phyloP scores from a whole-genome alignment of 345 rosid species.

The Cardamine chenopodiifolia region DNA sequence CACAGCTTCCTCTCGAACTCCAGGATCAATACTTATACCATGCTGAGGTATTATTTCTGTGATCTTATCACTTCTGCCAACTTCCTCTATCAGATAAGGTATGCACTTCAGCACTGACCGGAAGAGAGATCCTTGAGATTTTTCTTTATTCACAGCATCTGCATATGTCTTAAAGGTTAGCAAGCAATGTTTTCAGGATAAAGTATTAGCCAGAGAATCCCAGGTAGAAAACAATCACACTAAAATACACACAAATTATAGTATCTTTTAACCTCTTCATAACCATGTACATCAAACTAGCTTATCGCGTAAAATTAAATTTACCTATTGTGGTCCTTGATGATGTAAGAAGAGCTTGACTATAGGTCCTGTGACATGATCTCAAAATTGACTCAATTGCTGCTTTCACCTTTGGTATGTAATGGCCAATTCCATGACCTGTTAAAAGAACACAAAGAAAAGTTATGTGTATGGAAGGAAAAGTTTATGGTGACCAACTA shows the following conservation, averaged over 20 bases:
- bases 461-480: slow-evolving; percentile 12
- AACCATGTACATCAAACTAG: slow-evolving; percentile 15
- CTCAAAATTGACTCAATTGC: slow-evolving; percentile 94
- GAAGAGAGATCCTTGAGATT: slow-evolving; percentile 94
- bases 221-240: slow-evolving; percentile 5
- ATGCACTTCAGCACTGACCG: slow-evolving; percentile 94
- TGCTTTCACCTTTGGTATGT: slow-evolving; percentile 96
- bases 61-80: slow-evolving; percentile 94
- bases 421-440: slow-evolving; percentile 88
- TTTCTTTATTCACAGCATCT: slow-evolving; percentile 97
- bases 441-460: slow-evolving; percentile 44
- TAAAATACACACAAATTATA: slow-evolving; percentile 2
- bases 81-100: slow-evolving; percentile 96
- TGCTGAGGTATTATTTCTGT: slow-evolving; percentile 98
- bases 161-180: slow-evolving; percentile 40
- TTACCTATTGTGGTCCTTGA: slow-evolving; percentile 87
- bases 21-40: slow-evolving; percentile 97
- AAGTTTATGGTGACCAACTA: slow-evolving; percentile 12
- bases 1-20: slow-evolving; percentile 99
- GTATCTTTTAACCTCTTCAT: slow-evolving; percentile 10
- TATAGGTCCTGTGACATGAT: slow-evolving; percentile 80
- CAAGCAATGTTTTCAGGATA: slow-evolving; percentile 18
- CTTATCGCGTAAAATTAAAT: slow-evolving; percentile 17
- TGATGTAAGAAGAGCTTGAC: slow-evolving; percentile 93
- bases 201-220: slow-evolving; percentile 23